A percentile compares a stretch with the other conserved stretches of the same genome.
These are phyloP conservation scores for Senna siamea DNA, from an alignment of 306 rosid species.

Conservation along the genomic window DNA sequence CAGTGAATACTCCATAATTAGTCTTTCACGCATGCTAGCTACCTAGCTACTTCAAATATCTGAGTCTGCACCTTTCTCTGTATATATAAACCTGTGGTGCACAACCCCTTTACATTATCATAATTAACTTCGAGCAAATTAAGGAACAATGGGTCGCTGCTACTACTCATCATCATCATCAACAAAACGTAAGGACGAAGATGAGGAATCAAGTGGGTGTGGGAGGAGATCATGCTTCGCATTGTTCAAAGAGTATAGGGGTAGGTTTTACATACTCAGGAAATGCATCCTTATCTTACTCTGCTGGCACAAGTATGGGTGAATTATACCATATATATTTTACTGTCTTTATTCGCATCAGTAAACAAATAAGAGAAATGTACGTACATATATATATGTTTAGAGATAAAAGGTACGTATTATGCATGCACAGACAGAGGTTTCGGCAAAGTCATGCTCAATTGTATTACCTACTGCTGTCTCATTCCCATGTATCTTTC, in stretches of 20 bases:
- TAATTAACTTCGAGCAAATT: too few relatives aligned
- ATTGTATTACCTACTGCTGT: slow-evolving; percentile 12
- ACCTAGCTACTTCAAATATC: too few relatives aligned
- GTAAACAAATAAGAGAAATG: too few relatives aligned
- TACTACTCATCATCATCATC: slow-evolving; percentile 1
- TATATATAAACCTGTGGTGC: too few relatives aligned
- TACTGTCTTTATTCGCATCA: too few relatives aligned
- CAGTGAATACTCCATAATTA: not conserved
- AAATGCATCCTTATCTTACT: slow-evolving; percentile 43
- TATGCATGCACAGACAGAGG: slow-evolving; percentile 1
- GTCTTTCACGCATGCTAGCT: too few relatives aligned
- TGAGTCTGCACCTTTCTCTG: too few relatives aligned
- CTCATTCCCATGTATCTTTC: not conserved
- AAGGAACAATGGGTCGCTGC: too few relatives aligned
- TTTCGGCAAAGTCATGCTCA: slow-evolving; percentile 23
- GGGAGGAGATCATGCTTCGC: slow-evolving; percentile 37
- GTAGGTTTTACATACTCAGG: slow-evolving; percentile 49
- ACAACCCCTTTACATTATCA: too few relatives aligned
- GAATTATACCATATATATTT: too few relatives aligned
- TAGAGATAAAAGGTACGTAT: too few relatives aligned
- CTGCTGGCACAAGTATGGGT: slow-evolving; percentile 46
- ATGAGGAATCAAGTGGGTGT: slow-evolving; percentile 1
- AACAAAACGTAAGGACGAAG: not conserved
- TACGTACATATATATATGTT: too few relatives aligned
- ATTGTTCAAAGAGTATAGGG: slow-evolving; percentile 37